phyloP scores from a whole-genome alignment of 2,329 filamentous ascomycete species.

The Pochonia chlamydosporia region DNA sequence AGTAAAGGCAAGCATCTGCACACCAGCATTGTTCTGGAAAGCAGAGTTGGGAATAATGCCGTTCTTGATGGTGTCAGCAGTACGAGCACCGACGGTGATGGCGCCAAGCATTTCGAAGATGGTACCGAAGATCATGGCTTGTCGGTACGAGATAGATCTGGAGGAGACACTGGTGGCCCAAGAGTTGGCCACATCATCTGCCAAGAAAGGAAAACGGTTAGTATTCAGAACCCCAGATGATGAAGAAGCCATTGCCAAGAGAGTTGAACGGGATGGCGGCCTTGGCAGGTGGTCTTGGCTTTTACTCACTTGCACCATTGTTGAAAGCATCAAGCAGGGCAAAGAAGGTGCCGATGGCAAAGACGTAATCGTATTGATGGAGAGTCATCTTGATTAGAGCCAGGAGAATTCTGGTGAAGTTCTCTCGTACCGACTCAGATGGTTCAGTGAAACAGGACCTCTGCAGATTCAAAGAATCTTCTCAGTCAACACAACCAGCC shows the following conservation, averaged over 20 bases:
- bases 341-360: constrained; percentile 71
- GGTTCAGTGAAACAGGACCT: neutral
- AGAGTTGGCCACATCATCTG: constrained; percentile 78
- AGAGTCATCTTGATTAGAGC: constrained; percentile 3
- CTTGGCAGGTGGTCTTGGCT: neutral
- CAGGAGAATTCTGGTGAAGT: neutral
- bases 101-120: constrained; percentile 63
- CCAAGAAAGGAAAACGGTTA: constrained; percentile 6
- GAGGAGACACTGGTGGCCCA: constrained; percentile 77
- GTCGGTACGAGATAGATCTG: constrained; percentile 64
- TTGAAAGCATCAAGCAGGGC: constrained; percentile 73
- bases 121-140: constrained; percentile 59
- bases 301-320: constrained; percentile 66
- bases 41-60: constrained; percentile 57
- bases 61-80: constrained; percentile 72
- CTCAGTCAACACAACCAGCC: neutral
- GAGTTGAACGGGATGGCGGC: neutral
- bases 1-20: constrained; percentile 62
- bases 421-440: neutral
- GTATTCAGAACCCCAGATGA: neutral
- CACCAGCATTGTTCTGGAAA: constrained; percentile 55
- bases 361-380: constrained; percentile 46
- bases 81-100: constrained; percentile 59
- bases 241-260: neutral
- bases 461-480: neutral